Conservation (phyloP, 352 stramenopile species). For the Blastocystis sp. region DNA sequence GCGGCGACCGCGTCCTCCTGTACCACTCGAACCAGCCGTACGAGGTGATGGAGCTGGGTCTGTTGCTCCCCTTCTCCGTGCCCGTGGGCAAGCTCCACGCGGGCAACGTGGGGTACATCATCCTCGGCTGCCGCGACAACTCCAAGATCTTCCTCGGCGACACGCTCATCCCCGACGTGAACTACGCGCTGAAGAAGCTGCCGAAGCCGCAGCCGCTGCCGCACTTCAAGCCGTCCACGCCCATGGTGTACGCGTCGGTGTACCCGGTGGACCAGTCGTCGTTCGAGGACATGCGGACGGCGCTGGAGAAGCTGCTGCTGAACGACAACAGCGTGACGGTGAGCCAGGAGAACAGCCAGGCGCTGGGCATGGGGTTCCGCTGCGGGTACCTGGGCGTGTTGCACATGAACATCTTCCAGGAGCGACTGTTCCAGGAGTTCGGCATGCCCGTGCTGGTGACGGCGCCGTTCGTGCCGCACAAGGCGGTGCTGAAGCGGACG, state of each 20-base stretch:
- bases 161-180: slow-evolving; percentile 79
- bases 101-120: slow-evolving; percentile 82
- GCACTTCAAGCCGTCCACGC: slow-evolving; percentile 81
- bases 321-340: slow-evolving; percentile 95
- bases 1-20: slow-evolving; percentile 31
- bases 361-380: slow-evolving; percentile 91
- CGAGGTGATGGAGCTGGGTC: slow-evolving; percentile 63
- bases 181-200: background rate
- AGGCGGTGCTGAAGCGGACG: slow-evolving; percentile 75
- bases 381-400: slow-evolving; percentile 95
- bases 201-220: slow-evolving; percentile 10
- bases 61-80: slow-evolving; percentile 64
- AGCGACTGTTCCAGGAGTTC: slow-evolving; percentile 95
- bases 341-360: slow-evolving; percentile 90
- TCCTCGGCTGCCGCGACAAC: slow-evolving; percentile 94
- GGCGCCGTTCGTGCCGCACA: slow-evolving; percentile 96
- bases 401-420: slow-evolving; percentile 98
- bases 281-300: slow-evolving; percentile 92
- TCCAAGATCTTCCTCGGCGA: slow-evolving; percentile 91
- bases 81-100: slow-evolving; percentile 25
- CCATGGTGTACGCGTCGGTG: slow-evolving; percentile 98
- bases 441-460: slow-evolving; percentile 95
- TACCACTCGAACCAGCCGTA: slow-evolving; percentile 43
- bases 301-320: slow-evolving; percentile 92
- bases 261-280: slow-evolving; percentile 93